Percentiles rank a stretch among this genome's conserved stretches.
These are phyloP conservation scores for Pezicula neosporulosa DNA, from an alignment of 2,329 filamentous ascomycete species.

Conservation along the genomic window DNA sequence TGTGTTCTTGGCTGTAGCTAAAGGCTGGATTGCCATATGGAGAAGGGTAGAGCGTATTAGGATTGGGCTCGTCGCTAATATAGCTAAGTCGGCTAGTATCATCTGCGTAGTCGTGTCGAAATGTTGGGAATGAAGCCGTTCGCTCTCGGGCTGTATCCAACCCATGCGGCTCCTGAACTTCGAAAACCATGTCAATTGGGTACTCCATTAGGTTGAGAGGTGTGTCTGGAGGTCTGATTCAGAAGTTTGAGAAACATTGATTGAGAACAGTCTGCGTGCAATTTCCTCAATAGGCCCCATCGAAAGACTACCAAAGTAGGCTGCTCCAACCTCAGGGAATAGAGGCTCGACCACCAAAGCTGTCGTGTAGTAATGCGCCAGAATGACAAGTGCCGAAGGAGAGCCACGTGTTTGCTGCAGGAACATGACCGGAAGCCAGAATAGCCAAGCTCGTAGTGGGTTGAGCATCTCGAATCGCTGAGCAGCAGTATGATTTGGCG, in stretches of 20 bases:
- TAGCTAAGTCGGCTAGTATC: slow-evolving; percentile 7
- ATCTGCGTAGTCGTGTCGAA: slow-evolving; percentile 43
- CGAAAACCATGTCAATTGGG: slow-evolving; percentile 63
- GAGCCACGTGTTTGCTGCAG: slow-evolving; percentile 75
- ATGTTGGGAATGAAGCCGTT: slow-evolving; percentile 59
- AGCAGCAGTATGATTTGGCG: slow-evolving; percentile 66
- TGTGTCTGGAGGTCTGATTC: slow-evolving; percentile 56
- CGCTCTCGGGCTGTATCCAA: slow-evolving; percentile 57
- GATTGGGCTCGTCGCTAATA: slow-evolving; percentile 26
- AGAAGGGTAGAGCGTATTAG: slow-evolving; percentile 43
- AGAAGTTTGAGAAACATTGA: slow-evolving; percentile 57
- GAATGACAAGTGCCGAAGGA: slow-evolving; percentile 73
- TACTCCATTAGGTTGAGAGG: slow-evolving; percentile 68
- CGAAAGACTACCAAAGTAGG: slow-evolving; percentile 80
- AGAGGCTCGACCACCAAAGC: slow-evolving; percentile 85
- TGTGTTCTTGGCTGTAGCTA: slow-evolving; percentile 61
- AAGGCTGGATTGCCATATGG: slow-evolving; percentile 56
- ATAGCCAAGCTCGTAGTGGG: slow-evolving; percentile 85
- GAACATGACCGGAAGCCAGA: slow-evolving; percentile 88
- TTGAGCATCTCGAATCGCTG: slow-evolving; percentile 90
- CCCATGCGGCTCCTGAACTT: slow-evolving; percentile 69
- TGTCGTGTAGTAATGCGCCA: slow-evolving; percentile 89
- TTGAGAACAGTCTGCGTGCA: slow-evolving; percentile 66
- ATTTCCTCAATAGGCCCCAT: slow-evolving; percentile 85
- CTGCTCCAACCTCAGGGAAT: slow-evolving; percentile 86